Percentiles rank a stretch among this genome's conserved stretches.
Evolutionary conservation across 768 basidiomycete genomes (phyloP).

Genomic region (Lentinula sp.): DNA sequence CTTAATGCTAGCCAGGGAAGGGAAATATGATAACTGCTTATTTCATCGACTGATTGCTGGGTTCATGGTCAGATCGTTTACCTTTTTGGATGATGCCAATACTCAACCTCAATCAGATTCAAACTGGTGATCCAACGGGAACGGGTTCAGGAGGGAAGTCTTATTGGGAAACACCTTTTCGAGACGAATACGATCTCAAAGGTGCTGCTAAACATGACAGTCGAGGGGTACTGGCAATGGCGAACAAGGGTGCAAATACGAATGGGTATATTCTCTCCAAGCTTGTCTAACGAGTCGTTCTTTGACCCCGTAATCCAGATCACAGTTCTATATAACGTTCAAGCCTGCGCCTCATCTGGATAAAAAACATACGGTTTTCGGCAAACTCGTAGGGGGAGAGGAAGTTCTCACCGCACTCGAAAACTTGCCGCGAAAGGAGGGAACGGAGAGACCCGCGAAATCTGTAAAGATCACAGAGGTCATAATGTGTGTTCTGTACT

Average conservation of each 20-base stretch:
- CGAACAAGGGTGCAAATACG: conserved; percentile 87
- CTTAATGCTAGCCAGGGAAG: conserved; percentile 83
- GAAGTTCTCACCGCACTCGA: conserved; percentile 85
- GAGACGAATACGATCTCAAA: conserved; percentile 88
- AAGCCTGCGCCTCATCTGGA: conserved; percentile 78
- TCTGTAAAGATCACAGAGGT: conserved; percentile 82
- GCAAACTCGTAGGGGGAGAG: conserved; percentile 94
- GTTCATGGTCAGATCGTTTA: conserved; percentile 67
- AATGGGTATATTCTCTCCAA: conserved; percentile 53
- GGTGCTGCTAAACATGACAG: conserved; percentile 84
- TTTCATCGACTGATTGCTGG: conserved; percentile 94
- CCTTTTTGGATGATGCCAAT: not conserved
- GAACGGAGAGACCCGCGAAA: conserved; percentile 83
- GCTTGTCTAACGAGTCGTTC: conserved; percentile 10
- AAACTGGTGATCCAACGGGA: conserved; percentile 96
- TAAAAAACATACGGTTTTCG: conserved; percentile 94
- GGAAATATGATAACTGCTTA: conserved; percentile 84
- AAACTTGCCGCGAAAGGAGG: conserved; percentile 71
- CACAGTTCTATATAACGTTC: conserved; percentile 95
- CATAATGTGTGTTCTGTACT: conserved; percentile 57
- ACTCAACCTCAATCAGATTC: conserved; percentile 41
- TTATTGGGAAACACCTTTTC: conserved; percentile 93
- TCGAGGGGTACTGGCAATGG: conserved; percentile 88
- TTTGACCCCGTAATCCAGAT: conserved; percentile 34
- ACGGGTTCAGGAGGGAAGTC: conserved; percentile 92